These are phyloP conservation scores for Alternaria ventricosa DNA, from an alignment of 2,329 filamentous ascomycete species.

Conservation along the genomic window DNA sequence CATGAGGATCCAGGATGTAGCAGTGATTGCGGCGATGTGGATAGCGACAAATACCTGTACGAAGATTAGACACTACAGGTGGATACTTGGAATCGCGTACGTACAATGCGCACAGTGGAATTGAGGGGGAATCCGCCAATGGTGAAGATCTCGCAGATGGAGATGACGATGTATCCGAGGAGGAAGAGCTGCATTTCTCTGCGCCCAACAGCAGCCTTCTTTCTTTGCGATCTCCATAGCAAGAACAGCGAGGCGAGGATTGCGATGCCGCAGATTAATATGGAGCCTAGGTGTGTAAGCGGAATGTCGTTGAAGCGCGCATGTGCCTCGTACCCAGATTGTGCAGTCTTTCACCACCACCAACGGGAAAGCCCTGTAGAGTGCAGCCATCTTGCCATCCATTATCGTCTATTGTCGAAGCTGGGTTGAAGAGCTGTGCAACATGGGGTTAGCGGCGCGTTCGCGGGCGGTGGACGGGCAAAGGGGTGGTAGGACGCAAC, in stretches of 20 bases:
- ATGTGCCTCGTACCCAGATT: conserved; percentile 74
- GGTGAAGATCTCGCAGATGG: conserved; percentile 96
- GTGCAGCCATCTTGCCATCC: conserved; percentile 71
- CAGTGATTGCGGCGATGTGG: conserved; percentile 87
- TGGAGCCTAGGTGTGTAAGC: conserved; percentile 70
- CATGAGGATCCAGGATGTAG: conserved; percentile 88
- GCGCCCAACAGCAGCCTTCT: conserved; percentile 87
- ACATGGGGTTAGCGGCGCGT: conserved; percentile 36
- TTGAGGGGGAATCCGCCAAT: conserved; percentile 85
- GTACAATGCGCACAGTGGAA: conserved; percentile 72
- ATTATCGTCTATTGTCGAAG: conserved; percentile 64
- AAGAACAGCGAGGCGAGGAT: conserved; percentile 73
- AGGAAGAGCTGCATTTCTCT: conserved; percentile 98
- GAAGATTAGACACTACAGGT: not conserved
- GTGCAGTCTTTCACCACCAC: conserved; percentile 69
- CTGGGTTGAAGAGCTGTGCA: conserved; percentile 68
- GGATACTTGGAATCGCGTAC: conserved; percentile 38
- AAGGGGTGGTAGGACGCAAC: conserved; percentile 28
- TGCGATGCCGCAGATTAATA: conserved; percentile 79
- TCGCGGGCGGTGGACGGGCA: conserved; percentile 16
- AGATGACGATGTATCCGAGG: conserved; percentile 80
- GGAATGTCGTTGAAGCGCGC: conserved; percentile 5
- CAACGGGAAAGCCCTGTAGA: conserved; percentile 76
- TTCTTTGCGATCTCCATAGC: conserved; percentile 81
- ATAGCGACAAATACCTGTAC: conserved; percentile 82